Base-by-base conservation (phyloP, 495 filamentous ascomycete species). In the Oidiodendron maius region DNA sequence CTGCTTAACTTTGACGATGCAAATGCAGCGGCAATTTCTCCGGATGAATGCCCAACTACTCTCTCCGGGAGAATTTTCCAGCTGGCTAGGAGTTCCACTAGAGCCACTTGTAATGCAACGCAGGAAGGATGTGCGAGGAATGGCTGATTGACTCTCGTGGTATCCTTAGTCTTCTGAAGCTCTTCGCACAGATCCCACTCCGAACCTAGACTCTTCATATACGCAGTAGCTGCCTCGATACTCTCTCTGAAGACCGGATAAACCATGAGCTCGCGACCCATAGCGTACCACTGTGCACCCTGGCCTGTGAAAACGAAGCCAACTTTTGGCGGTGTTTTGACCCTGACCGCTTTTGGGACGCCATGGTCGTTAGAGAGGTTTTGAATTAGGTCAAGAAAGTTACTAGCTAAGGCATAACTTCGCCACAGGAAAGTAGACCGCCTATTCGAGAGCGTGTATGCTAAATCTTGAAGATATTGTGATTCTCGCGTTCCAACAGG, bases 41-140 rank as follows among this genome's bases (percentile, higher is more conserved):
- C 82, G 60, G 75, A 80, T 2, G 81, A 84, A 59, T 86, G 81
- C 6, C 82, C 82, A 4, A 81, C 70, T 0, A 82, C 79, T 21
- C 71, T 69, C 2, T 58, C 56, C 0, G 80, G 79, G 5, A 40
- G 55, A 25, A 86, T 67, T 30, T 70, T 69, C 68, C 78, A 82
- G 13, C 66, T 71, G 15, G 49, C 50, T 23, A 84, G 61, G 0
- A 86, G 58, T 23, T 78, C 73, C 0, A 76, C 71, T 39, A 86
- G 48, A 3, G 74, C 74, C 1, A 80, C 54, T 53, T 80, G 76
- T 2, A 80, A 60, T 8, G 73, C 71, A 12, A 66, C 75, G 53
- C 74, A 82, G 37, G 72, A 59, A 17, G 75, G 66, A 47, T 79
- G 75, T 21, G 69, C 71, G 48, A 73, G 40, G 20, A 20, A 21